Percentiles rank a stretch among this genome's conserved stretches.
Evolutionary conservation across 73 alveolate genomes (phyloP).

Genomic region (Diophrys sp.): DNA sequence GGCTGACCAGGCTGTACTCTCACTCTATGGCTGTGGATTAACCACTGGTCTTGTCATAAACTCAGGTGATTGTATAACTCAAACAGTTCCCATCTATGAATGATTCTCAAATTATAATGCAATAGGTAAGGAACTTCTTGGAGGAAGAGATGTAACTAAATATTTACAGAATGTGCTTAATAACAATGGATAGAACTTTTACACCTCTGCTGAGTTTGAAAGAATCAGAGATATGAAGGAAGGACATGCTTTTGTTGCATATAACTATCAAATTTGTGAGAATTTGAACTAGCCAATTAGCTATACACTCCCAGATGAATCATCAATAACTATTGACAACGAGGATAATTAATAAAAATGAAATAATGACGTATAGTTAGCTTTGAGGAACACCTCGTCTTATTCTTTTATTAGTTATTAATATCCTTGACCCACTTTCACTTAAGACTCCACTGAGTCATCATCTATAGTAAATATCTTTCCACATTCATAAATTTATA

Average conservation of each 20-base stretch:
- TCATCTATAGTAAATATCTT: too few species aligned
- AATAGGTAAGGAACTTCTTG: constrained; percentile 29
- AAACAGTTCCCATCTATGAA: constrained; percentile 59
- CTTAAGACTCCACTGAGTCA: too few species aligned
- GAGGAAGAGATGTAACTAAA: constrained; percentile 36
- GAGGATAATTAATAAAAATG: constrained; percentile 61
- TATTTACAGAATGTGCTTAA: constrained; percentile 16
- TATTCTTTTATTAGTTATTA: too few species aligned
- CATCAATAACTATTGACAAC: too few species aligned
- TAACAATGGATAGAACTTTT: constrained; percentile 44
- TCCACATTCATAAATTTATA: too few species aligned
- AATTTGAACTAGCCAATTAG: not conserved
- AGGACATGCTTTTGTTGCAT: constrained; percentile 35
- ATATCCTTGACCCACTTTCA: too few species aligned
- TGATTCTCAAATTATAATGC: constrained; percentile 51
- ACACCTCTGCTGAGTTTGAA: constrained; percentile 52
- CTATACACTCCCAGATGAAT: constrained; percentile 67
- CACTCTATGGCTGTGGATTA: constrained; percentile 54
- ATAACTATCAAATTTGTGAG: too few species aligned
- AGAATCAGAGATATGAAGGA: constrained; percentile 53
- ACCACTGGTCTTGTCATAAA: constrained; percentile 60
- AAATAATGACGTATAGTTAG: constrained; percentile 52
- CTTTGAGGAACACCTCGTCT: constrained; percentile 9
- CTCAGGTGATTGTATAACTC: constrained; percentile 63
- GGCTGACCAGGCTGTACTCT: constrained; percentile 30